These are phyloP conservation scores for Vitis rotundifolia DNA, from an alignment of 164 flowering plant species.

Conservation along the genomic window DNA sequence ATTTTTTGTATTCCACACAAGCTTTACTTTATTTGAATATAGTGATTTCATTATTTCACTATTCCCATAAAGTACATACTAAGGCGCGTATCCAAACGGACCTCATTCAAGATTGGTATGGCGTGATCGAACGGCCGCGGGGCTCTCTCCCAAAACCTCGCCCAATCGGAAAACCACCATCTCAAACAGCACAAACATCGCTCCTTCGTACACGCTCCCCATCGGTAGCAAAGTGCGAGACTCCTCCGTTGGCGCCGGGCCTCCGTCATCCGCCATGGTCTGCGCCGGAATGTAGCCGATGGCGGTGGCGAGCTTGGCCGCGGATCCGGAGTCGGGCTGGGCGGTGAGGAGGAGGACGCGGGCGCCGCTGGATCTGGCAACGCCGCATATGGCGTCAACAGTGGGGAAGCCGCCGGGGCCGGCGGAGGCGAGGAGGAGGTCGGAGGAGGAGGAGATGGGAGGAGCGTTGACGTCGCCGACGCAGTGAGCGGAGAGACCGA, in stretches of 20 bases:
- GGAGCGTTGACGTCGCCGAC: slow-evolving; percentile 93
- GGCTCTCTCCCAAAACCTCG: slow-evolving; percentile 55
- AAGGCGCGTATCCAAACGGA: no score
- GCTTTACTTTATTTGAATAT: no score
- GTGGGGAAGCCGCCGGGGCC: slow-evolving; percentile 95
- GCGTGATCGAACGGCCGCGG: slow-evolving; percentile 65
- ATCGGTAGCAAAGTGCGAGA: slow-evolving; percentile 65
- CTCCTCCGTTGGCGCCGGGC: slow-evolving; percentile 7
- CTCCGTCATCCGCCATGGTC: slow-evolving; percentile 85
- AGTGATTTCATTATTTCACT: no score
- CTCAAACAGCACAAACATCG: slow-evolving; percentile 92
- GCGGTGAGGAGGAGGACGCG: slow-evolving; percentile 74
- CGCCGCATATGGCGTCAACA: slow-evolving; percentile 79
- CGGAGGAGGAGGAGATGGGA: slow-evolving; percentile 59
- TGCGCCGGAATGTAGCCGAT: slow-evolving; percentile 71
- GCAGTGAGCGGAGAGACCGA: slow-evolving; percentile 76
- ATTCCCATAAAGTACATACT: no score
- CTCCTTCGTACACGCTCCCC: slow-evolving; percentile 94
- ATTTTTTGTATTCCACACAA: no score
- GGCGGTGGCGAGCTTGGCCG: slow-evolving; percentile 43
- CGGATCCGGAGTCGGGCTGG: slow-evolving; percentile 60
- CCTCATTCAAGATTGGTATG: slow-evolving; percentile 85
- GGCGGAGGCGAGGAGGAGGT: slow-evolving; percentile 89
- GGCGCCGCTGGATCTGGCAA: slow-evolving; percentile 62
- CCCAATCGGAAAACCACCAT: slow-evolving; percentile 79